Evolutionary conservation across 805 yeast species (phyloP), one percentile per base, ranked within the genome.

Genomic region (Zygoascus ofunaensis): DNA sequence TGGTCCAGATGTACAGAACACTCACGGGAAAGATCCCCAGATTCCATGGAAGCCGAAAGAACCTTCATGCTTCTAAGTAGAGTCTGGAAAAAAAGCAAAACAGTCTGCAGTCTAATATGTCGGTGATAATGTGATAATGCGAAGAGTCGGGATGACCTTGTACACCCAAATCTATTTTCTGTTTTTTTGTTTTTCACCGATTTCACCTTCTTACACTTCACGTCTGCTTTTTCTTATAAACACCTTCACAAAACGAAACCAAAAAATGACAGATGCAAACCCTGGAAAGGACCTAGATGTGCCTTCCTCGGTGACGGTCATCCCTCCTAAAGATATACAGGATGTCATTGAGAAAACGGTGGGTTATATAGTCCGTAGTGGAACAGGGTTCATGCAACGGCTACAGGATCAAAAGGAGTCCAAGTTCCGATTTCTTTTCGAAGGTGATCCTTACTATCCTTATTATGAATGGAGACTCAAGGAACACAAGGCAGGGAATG

Each of bases 331-430:
- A 2, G 72, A 66, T 5, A 52, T 64, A 18, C 47, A 65, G 41
- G 70, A 70, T 14, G 70, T 75, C 17, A 80, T 89, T 17, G 79
- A 75, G 41, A 83, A 81, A 55, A 83, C 95, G 0, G 87, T 81
- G 0, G 74, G 68, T 3, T 85, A 81, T 55, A 86, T 87, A 4
- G 52, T 64, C 23, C 69, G 82, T 49, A 82, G 85, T 55, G 95
- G 95, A 0, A 54, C 59, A 1, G 65, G 73, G 47, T 84, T 86
- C 61, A 92, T 80, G 54, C 65, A 66, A 7, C 65, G 82, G 41
- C 71, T 85, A 45, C 62, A 63, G 15, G 62, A 62, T 32, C 59
- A 65, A 14, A 58, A 63, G 4, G 71, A 71, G 41, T 67, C 69
- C 24, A 76, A 78, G 56, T 84, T 87, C 59, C 65, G 73, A n/a